Percentiles rank a stretch among this genome's conserved stretches.
Conservation (phyloP, 1,139 yeast species). For the Candida glucosophila region DNA sequence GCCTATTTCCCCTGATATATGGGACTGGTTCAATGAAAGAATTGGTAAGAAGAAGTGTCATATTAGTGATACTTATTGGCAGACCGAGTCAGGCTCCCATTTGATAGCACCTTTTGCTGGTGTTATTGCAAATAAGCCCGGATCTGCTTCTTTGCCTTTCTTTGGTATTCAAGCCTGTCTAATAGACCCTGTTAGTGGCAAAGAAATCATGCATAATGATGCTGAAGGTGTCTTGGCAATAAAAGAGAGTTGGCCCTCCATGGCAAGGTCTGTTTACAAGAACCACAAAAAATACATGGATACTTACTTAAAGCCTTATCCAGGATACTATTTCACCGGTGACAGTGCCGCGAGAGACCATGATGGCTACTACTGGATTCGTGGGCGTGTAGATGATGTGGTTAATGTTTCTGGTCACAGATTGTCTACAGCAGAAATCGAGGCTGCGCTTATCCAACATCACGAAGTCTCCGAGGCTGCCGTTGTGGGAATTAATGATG, state of each 20-base stretch:
- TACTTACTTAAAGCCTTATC: slow-evolving; percentile 91
- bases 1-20: slow-evolving; percentile 95
- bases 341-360: slow-evolving; percentile 98
- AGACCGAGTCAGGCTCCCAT: slow-evolving; percentile 96
- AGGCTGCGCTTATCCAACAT: slow-evolving; percentile 81
- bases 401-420: slow-evolving; percentile 98
- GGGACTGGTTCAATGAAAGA: slow-evolving; percentile 96
- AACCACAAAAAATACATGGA: slow-evolving; percentile 87
- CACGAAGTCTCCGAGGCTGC: slow-evolving; percentile 84
- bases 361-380: slow-evolving; percentile 96
- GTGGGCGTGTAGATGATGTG: slow-evolving; percentile 98
- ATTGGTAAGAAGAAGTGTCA: slow-evolving; percentile 85
- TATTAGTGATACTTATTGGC: slow-evolving; percentile 97
- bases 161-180: slow-evolving; percentile 88
- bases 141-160: slow-evolving; percentile 93
- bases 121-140: slow-evolving; percentile 91
- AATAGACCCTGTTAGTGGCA: slow-evolving; percentile 87
- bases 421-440: slow-evolving; percentile 94
- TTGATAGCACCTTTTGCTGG: slow-evolving; percentile 95
- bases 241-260: slow-evolving; percentile 90
- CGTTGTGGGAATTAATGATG: slow-evolving; percentile 90
- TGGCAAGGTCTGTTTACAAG: slow-evolving; percentile 94
- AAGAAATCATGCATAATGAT: slow-evolving; percentile 77
- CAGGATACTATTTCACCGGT: slow-evolving; percentile 95
- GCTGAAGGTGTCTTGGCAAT: slow-evolving; percentile 95